Base-by-base conservation (phyloP, 768 basidiomycete species). In the Pholiota molesta region DNA sequence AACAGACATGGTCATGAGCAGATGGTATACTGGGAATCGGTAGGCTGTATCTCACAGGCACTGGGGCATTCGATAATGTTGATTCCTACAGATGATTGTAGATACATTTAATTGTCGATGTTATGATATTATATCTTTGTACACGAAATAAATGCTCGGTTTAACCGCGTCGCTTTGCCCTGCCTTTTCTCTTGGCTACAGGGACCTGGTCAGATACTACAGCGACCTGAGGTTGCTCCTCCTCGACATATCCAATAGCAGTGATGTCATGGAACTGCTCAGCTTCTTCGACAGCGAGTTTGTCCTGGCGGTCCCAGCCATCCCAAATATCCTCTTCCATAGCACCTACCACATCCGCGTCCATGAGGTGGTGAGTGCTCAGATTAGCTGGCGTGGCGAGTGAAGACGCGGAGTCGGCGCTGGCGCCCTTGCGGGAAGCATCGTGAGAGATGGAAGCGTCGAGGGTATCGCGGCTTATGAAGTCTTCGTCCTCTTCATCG, bases 401-500 rank as follows among this genome's bases (percentile, higher is more conserved):
- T 7, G 75, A 73, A 16, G 65, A 62, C 0, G 62, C 58, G 2
- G 72, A 72, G 0, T 69, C 75, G 8, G 74, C 74, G 33, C 73
- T 74, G 16, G 59, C 71, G 19, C 67, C 71, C 29, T 64, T 72
- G 35, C 70, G 67, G 4, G 74, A 74, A 5, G 68, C 69, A 14
- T 68, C 73, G 1, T 68, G 61, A 13, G 73, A 71, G n/a, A 63
- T 53, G 52, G 55, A 56, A 52, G 26, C 28, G 65, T 26, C 65
- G 9, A 59, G 62, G 4, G 57, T 55, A n/a, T 68, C 72, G 14
- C 65, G 64, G 1, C 61, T 66, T 19, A 77, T 57, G 66, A 89
- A 85, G 52, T 87, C 86, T 58, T 90, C 87, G 58, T 90, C 89
- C 61, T 86, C 85, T 66, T 90, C 87, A 55, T 87, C 87, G 68